Evolutionary conservation across 164 flowering plant species (phyloP).

Genomic region (Nymphaea colorata): DNA sequence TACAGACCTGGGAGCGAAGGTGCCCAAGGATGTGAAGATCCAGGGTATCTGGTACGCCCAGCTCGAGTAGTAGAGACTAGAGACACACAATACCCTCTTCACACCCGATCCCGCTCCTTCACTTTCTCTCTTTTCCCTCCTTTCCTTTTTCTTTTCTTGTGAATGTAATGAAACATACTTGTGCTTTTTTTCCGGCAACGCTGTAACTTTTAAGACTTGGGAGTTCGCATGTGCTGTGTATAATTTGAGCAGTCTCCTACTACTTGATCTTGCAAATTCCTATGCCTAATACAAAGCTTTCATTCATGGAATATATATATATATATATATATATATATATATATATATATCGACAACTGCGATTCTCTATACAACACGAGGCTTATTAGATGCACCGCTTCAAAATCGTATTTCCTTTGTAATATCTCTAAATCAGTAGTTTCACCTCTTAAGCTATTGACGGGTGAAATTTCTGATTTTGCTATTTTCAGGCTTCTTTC

Average conservation of each 20-base stretch:
- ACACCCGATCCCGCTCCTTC: background rate
- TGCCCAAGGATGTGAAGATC: constrained; percentile 91
- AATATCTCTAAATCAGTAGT: too few species aligned
- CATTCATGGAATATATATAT: too few species aligned
- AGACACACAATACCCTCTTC: background rate
- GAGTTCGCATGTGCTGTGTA: background rate
- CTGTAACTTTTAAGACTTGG: background rate
- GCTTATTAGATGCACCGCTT: too few species aligned
- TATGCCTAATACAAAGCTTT: too few species aligned
- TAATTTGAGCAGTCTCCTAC: background rate
- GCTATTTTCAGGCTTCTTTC: too few species aligned
- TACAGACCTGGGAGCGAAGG: constrained; percentile 83
- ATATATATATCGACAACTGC: too few species aligned
- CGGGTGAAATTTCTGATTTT: too few species aligned
- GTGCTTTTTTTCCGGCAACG: background rate
- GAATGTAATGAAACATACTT: background rate
- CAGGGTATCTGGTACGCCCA: constrained; percentile 96
- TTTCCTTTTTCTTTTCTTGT: background rate
- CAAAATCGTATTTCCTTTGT: too few species aligned
- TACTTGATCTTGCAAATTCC: background rate
- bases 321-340: too few species aligned
- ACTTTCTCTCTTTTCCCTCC: background rate
- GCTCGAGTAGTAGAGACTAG: constrained; percentile 32
- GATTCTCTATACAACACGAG: too few species aligned
- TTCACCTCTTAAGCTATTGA: too few species aligned